phyloP scores from a whole-genome alignment of 1,284 basidiomycete species.

The Puccinia hordei region DNA sequence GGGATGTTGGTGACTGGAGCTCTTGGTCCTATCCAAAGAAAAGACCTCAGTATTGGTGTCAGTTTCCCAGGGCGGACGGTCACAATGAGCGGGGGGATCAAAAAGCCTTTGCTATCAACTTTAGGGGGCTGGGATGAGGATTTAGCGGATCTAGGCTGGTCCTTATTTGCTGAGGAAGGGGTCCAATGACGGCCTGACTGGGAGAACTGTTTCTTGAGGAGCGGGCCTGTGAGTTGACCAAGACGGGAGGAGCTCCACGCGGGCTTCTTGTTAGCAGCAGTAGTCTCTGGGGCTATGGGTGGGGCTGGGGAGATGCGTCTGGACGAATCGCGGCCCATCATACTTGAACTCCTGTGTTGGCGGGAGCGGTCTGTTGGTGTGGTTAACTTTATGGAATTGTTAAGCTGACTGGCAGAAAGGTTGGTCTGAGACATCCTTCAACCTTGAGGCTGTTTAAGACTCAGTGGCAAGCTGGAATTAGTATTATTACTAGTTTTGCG shows the following conservation, averaged over 20 bases:
- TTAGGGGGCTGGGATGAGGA: neutral
- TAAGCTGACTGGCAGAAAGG: neutral
- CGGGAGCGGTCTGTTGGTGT: neutral
- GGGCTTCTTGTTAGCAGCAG: neutral
- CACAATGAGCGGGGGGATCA: constrained; percentile 58
- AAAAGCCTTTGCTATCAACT: constrained; percentile 58
- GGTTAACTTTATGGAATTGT: neutral
- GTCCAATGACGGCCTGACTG: constrained; percentile 7
- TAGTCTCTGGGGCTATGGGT: neutral
- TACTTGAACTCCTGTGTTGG: constrained; percentile 17
- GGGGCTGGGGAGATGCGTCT: neutral
- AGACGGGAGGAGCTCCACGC: neutral
- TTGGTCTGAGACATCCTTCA: constrained; percentile 20
- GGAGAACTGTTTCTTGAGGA: constrained; percentile 28
- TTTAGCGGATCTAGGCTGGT: neutral
- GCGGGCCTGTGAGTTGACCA: neutral
- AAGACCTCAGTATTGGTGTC: constrained; percentile 22
- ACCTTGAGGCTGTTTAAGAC: neutral
- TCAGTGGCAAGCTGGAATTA: neutral
- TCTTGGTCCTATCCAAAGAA: neutral
- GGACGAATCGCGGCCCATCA: constrained; percentile 1
- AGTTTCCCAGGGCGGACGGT: constrained; percentile 55
- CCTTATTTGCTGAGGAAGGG: neutral
- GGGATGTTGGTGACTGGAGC: neutral
- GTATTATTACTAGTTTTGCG: neutral